A percentile compares a stretch with the other conserved stretches of the same genome.
These are phyloP conservation scores for Aspergillus biplanus DNA, from an alignment of 495 filamentous ascomycete genomes.

Conservation along the genomic window DNA sequence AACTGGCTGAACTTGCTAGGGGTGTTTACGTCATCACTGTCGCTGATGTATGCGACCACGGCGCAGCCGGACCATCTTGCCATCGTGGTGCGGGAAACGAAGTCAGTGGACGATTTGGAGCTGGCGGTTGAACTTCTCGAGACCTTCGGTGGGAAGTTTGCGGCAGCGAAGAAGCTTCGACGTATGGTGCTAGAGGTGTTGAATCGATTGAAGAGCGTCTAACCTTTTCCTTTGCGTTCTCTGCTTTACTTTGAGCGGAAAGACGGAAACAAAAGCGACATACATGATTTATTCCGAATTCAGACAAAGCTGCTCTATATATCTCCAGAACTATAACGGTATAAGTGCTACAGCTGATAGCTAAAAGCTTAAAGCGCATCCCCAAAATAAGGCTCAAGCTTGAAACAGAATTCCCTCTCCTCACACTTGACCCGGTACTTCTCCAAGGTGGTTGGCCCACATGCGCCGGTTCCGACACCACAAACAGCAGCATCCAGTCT, in stretches of 20 bases:
- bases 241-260: background rate
- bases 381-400: slow-evolving; percentile 7
- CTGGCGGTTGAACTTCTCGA: slow-evolving; percentile 37
- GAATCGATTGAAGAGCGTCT: slow-evolving; percentile 13
- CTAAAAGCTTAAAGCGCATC: background rate
- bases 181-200: slow-evolving; percentile 37
- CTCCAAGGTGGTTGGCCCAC: slow-evolving; percentile 61
- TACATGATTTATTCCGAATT: too few species aligned
- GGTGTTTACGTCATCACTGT: slow-evolving; percentile 40
- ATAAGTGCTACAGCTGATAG: background rate
- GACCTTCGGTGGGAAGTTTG: slow-evolving; percentile 37
- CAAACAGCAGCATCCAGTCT: slow-evolving; percentile 60
- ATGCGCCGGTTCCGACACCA: slow-evolving; percentile 63
- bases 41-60: slow-evolving; percentile 43
- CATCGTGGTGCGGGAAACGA: slow-evolving; percentile 25
- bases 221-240: background rate
- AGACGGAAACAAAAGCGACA: too few species aligned
- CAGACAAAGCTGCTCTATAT: background rate
- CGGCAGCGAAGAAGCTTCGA: slow-evolving; percentile 37
- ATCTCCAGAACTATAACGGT: background rate
- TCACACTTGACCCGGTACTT: slow-evolving; percentile 45
- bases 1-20: slow-evolving; percentile 46
- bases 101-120: slow-evolving; percentile 38
- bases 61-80: slow-evolving; percentile 32
- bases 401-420: slow-evolving; percentile 14